Base-by-base conservation (phyloP, 176 grass and related monocot species). In the Oropetium thomaeum region DNA sequence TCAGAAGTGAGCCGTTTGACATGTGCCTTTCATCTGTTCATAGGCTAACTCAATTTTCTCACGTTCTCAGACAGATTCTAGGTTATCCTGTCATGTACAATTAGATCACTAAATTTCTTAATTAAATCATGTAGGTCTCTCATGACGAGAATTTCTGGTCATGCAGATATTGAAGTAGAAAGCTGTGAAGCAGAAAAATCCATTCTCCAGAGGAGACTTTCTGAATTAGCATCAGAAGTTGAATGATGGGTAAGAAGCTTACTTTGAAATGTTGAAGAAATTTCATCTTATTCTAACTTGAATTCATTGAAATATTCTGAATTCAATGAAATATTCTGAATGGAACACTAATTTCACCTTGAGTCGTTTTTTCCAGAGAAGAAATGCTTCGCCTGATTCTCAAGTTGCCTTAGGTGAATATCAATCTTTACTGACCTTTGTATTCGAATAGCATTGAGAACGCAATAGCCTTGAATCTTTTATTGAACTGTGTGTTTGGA, bases 201-300 rank as follows among this genome's bases (percentile, higher is more conserved):
- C 65, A 87, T 85, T 74, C 85, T 97, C 62, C 88, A 77, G 77
- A 88, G 90, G 78, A 90, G 88, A 72, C 90, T 97, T 86, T 93
- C 90, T 82, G 90, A 93, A 86, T 93, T 90, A 60, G 85, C 90
- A 54, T 80, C 79, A 60, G 93, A 97, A 91, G 69, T 90, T 84
- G 93, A 97, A 69, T 81, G 84, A 90, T 92, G 89, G 93, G 93
- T 97, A 32, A 90, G 87, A 63, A 60, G 33, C 51, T 78, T 31
- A 15, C 43, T 53, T n/a, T 67, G 27, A 66, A 40, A 66, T 59
- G 9, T 13, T 42, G 32, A 72, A 41, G 67, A 59, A 3, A 47
- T 17, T 47, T 48, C 17, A 31, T 52, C 38, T 51, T 65, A 67
- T 35, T 22, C 10, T 48, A 34, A 3, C 27, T 33, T 41, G 12